phyloP scores from a whole-genome alignment of 768 basidiomycete species.

The Collybiopsis confluens region DNA sequence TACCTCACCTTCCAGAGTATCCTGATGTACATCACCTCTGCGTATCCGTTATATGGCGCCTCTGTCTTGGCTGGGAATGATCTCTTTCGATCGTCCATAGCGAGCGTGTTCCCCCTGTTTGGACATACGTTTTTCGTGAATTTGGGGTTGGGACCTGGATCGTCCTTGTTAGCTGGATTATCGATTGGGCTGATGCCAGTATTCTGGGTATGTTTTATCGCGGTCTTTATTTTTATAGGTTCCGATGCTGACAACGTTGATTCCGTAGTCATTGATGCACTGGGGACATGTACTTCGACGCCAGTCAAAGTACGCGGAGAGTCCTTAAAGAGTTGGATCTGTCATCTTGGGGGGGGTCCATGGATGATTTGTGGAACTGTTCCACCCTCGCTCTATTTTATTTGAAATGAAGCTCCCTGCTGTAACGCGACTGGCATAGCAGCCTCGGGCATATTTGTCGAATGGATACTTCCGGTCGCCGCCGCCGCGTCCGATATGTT shows the following conservation, averaged over 20 bases:
- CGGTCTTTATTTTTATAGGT: neutral
- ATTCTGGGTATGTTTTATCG: conserved; percentile 13
- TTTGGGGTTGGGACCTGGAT: conserved; percentile 19
- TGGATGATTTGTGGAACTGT: too few species aligned
- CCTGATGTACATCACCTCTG: conserved; percentile 25
- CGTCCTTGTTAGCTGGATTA: conserved; percentile 21
- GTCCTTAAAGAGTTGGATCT: too few species aligned
- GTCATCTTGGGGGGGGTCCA: too few species aligned
- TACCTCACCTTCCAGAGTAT: conserved; percentile 26
- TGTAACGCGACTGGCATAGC: too few species aligned
- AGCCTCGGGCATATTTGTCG: too few species aligned
- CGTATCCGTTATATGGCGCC: conserved; percentile 27
- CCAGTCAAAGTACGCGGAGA: neutral
- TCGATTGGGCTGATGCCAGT: conserved; percentile 20
- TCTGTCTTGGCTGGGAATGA: conserved; percentile 30
- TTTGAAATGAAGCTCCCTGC: too few species aligned
- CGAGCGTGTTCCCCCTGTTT: conserved; percentile 17
- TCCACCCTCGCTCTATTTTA: too few species aligned
- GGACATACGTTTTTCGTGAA: neutral
- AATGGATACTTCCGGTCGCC: too few species aligned
- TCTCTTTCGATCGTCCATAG: conserved; percentile 25
- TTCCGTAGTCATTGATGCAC: neutral
- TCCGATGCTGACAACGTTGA: neutral
- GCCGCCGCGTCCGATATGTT: too few species aligned
- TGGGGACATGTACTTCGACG: conserved; percentile 3